phyloP scores from a whole-genome alignment of 2,329 filamentous ascomycete species.

The Elsinoe necatrix region DNA sequence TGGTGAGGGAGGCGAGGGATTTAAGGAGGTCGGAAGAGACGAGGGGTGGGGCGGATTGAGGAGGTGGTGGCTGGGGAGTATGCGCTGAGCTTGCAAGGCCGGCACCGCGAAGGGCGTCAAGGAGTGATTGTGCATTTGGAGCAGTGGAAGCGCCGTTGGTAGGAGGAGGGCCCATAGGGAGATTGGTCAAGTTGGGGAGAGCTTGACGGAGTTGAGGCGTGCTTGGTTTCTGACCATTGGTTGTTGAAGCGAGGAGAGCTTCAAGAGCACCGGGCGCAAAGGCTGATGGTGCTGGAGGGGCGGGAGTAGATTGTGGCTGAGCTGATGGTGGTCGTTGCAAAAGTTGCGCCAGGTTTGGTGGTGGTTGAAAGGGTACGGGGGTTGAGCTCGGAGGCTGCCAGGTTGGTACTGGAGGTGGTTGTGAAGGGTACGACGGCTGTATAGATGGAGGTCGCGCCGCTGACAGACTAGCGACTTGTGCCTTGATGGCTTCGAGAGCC shows the following conservation, averaged over 20 bases:
- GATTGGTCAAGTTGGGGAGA: constrained; percentile 26
- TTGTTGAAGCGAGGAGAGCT: constrained; percentile 28
- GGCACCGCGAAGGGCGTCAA: constrained; percentile 19
- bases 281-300: constrained; percentile 22
- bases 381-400: constrained; percentile 23
- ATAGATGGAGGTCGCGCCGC: constrained; percentile 39
- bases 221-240: constrained; percentile 29
- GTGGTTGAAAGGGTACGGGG: constrained; percentile 14
- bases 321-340: constrained; percentile 19
- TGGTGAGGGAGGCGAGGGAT: constrained; percentile 18
- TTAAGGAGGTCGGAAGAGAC: constrained; percentile 20
- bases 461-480: constrained; percentile 70
- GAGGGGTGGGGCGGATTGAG: constrained; percentile 10
- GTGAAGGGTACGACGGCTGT: constrained; percentile 22
- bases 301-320: constrained; percentile 20
- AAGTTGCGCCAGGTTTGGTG: constrained; percentile 19
- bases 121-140: constrained; percentile 18
- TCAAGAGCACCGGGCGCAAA: constrained; percentile 27
- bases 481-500: constrained; percentile 75
- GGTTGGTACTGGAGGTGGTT: constrained; percentile 26
- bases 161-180: constrained; percentile 17
- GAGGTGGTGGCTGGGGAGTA: constrained; percentile 13
- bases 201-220: constrained; percentile 30
- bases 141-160: constrained; percentile 15
- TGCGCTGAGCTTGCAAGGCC: constrained; percentile 18